These are phyloP conservation scores for Boletus sp. DNA, from an alignment of 768 basidiomycete species.

Conservation along the genomic window DNA sequence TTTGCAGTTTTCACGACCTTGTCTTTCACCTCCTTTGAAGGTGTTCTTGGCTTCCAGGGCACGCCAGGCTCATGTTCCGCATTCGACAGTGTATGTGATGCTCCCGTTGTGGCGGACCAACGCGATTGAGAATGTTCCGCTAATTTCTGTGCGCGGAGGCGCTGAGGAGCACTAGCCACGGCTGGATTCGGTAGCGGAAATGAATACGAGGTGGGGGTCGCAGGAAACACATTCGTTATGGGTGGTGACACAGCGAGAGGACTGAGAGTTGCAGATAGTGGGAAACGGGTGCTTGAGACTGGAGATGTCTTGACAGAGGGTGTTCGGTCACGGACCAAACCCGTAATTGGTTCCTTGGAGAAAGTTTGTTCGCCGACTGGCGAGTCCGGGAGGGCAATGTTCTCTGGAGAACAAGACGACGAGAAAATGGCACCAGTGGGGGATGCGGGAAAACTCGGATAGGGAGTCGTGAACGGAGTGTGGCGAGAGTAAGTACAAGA, in stretches of 20 bases:
- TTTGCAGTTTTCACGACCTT: conserved; percentile 22
- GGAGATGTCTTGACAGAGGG: conserved; percentile 2
- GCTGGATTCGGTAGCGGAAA: not conserved
- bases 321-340: not conserved
- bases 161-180: not conserved
- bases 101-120: conserved; percentile 31
- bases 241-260: conserved; percentile 1
- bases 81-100: conserved; percentile 20
- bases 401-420: conserved; percentile 15
- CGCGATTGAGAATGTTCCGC: conserved; percentile 14
- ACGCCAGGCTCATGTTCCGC: conserved; percentile 2
- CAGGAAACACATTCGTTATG: not conserved
- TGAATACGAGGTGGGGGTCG: not conserved
- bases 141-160: conserved; percentile 1
- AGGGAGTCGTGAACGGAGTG: conserved; percentile 20
- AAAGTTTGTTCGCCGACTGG: conserved; percentile 13
- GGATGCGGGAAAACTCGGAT: conserved; percentile 15
- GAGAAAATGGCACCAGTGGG: conserved; percentile 19
- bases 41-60: conserved; percentile 1
- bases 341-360: not conserved
- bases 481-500: conserved; percentile 26
- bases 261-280: conserved; percentile 1
- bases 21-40: conserved; percentile 14
- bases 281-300: not conserved
- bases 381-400: conserved; percentile 24